These are phyloP conservation scores for Kurtzmaniella quercitrusa DNA, from an alignment of 1,139 yeast genomes.

Conservation along the genomic window DNA sequence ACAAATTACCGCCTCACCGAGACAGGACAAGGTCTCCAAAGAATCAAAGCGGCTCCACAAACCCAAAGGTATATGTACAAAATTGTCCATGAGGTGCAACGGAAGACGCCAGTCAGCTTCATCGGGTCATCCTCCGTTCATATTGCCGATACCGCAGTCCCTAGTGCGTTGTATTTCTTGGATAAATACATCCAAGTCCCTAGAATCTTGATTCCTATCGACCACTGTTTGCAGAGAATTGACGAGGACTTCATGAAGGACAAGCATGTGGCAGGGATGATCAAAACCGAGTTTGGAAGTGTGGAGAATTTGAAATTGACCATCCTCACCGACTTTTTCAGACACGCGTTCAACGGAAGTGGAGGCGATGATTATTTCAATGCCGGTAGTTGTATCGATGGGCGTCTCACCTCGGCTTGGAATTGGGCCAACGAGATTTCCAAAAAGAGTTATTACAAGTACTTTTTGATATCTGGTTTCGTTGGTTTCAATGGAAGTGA, in stretches of 20 bases:
- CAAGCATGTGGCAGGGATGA: constrained; percentile 43
- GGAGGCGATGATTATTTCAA: constrained; percentile 77
- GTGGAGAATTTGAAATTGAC: constrained; percentile 46
- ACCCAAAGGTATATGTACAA: constrained; percentile 65
- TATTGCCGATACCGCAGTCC: constrained; percentile 74
- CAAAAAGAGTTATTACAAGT: constrained; percentile 58
- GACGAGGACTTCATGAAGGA: constrained; percentile 47
- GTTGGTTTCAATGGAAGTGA: constrained; percentile 72
- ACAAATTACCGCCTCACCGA: constrained; percentile 53
- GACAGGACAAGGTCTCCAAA: constrained; percentile 74
- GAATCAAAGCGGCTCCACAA: constrained; percentile 66
- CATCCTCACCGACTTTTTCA: constrained; percentile 62
- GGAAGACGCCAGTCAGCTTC: constrained; percentile 54
- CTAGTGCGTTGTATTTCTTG: constrained; percentile 68
- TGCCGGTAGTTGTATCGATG: constrained; percentile 79
- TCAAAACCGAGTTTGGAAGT: constrained; percentile 51
- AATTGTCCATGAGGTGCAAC: constrained; percentile 57
- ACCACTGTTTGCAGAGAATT: constrained; percentile 48
- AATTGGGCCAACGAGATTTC: constrained; percentile 68
- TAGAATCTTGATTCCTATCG: constrained; percentile 64
- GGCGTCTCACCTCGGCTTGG: constrained; percentile 74
- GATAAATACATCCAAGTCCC: constrained; percentile 78
- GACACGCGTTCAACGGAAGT: constrained; percentile 72
- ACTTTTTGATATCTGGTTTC: constrained; percentile 64
- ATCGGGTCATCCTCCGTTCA: constrained; percentile 75